phyloP scores from a whole-genome alignment of 371 early-diverging fungal species.

The Chytridium lagenaria region DNA sequence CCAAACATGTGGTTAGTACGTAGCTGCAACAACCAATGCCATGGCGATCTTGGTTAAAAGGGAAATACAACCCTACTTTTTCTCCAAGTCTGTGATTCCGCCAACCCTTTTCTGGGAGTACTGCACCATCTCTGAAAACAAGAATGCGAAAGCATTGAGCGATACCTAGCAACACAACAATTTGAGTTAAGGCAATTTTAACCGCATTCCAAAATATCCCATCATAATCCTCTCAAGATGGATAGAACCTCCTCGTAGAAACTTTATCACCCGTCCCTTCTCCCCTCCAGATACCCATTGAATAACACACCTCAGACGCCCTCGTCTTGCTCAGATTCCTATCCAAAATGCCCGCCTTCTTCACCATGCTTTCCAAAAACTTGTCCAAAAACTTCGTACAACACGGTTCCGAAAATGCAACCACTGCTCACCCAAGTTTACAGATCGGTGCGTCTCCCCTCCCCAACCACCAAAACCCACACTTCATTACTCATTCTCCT shows the following conservation, averaged over 20 bases:
- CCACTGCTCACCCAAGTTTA: neutral
- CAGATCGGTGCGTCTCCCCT: neutral
- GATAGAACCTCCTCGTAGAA: too few species aligned
- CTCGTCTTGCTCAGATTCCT: conserved; percentile 70
- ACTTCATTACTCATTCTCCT: too few species aligned
- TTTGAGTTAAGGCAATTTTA: too few species aligned
- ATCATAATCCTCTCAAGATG: too few species aligned
- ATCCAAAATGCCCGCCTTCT: conserved; percentile 57
- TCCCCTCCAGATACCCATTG: neutral
- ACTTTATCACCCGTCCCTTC: neutral
- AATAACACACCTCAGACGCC: conserved; percentile 59
- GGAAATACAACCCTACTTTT: conserved; percentile 76
- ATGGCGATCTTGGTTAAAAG: too few species aligned
- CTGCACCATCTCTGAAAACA: conserved; percentile 94
- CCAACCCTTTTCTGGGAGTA: conserved; percentile 92
- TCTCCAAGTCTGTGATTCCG: conserved; percentile 94
- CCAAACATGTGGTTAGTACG: neutral
- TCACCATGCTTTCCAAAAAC: neutral
- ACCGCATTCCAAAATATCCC: too few species aligned
- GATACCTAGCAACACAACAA: conserved; percentile 72
- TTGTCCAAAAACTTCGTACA: neutral
- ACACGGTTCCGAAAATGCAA: neutral
- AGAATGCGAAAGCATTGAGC: conserved; percentile 83
- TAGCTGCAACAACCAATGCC: too few species aligned
- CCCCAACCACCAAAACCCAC: neutral